Evolutionary conservation across 2,329 filamentous ascomycete genomes (phyloP), one percentile per base, ranked within the genome.

Genomic region (Trichoderma oligosporum): DNA sequence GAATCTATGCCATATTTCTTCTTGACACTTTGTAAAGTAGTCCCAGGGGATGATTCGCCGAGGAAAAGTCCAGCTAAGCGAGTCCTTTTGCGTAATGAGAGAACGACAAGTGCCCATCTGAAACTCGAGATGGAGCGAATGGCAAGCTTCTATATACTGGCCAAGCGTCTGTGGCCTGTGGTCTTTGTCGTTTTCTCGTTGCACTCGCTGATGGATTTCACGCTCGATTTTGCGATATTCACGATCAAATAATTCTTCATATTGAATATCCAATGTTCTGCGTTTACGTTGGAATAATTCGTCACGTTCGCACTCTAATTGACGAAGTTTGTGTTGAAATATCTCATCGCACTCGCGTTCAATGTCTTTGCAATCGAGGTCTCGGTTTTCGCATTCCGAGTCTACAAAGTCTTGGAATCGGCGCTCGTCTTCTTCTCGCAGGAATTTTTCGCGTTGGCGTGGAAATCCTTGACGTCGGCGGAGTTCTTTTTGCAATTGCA

Each of bases 41-140:
- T 36, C 33, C 41, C 41, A 56, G 1, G 52, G 52, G n/a, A 56
- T 31, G 24, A 56, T 56, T 47, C 52, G 42, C 2, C 39, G 52
- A 8, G 52, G 52, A 47, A 46, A 56, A 3, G 49, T 44, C 49
- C 49, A 54, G 49, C 49, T 54, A 0, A 54, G 49, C 1, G 38
- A 27, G 4, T 54, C 49, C 7, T 54, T 54, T 6, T 54, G 49
- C 2, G 49, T 54, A 4, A 54, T 54, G n/a, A 54, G 8, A 3
- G 49, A 54, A 6, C 49, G 39, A 8, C 49, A 44, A 20, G 39
- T 14, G 9, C 38, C 41, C 39, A 44, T 54, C 18, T 54, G 29
- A n/a, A 54, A 54, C 11, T 41, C 5, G 1, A 36, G 27, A 1
- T 44, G 27, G 14, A 54, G 39, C 2, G 14, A 18, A 36, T 54